phyloP scores from a whole-genome alignment of 2,329 filamentous ascomycete genomes.

The Rugonectria rugulosa region DNA sequence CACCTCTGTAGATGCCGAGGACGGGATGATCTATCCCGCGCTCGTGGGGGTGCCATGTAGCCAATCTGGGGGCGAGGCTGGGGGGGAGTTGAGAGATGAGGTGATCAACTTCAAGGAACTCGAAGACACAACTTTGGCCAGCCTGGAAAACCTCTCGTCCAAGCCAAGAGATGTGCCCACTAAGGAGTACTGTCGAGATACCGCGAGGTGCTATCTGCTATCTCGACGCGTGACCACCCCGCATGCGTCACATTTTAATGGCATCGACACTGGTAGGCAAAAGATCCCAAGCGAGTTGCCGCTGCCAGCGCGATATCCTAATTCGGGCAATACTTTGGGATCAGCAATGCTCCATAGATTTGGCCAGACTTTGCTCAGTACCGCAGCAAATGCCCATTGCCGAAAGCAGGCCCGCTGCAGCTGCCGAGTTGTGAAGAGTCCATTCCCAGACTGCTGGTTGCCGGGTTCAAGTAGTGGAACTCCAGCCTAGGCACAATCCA shows the following conservation, averaged over 20 bases:
- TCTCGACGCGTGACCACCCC: no score
- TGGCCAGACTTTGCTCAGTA: background rate
- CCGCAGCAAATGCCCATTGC: background rate
- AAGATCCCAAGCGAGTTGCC: background rate
- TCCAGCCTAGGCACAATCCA: no score
- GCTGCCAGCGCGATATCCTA: background rate
- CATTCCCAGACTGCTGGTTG: slow-evolving; percentile 16
- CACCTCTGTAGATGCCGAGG: background rate
- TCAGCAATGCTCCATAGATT: background rate
- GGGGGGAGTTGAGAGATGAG: background rate
- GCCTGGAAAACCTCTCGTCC: no score
- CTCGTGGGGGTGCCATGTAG: slow-evolving; percentile 4
- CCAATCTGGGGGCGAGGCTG: background rate
- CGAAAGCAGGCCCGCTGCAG: background rate
- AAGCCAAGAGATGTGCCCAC: no score
- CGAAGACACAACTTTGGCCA: no score
- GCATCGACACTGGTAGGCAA: no score
- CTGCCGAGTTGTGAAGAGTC: background rate
- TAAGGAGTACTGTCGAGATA: no score
- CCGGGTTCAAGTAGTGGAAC: slow-evolving; percentile 16
- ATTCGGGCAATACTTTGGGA: background rate
- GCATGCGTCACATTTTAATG: no score
- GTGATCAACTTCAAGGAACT: background rate
- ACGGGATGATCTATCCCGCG: slow-evolving; percentile 7
- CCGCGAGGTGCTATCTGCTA: no score